Conservation (phyloP, 148 eudicot genomes). For the Heliamphora exappendiculata region DNA sequence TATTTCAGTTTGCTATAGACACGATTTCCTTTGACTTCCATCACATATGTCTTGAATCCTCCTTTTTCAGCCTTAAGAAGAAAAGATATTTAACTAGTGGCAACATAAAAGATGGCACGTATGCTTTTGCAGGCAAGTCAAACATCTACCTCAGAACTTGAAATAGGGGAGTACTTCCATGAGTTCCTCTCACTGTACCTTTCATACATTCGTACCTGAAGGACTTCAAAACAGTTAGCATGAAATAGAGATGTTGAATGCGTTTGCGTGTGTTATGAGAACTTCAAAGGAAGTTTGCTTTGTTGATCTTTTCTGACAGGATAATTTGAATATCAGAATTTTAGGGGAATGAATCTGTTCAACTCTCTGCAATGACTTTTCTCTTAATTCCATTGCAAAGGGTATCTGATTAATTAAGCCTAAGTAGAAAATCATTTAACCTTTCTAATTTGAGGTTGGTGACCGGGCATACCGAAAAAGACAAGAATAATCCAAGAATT, state of each 20-base stretch:
- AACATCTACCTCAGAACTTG: constrained; percentile 71
- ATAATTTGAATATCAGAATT: not conserved
- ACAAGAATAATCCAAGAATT: too few relatives aligned
- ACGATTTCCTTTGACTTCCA: constrained; percentile 90
- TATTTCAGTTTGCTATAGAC: constrained; percentile 94
- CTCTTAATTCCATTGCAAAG: not conserved
- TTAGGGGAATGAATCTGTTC: not conserved
- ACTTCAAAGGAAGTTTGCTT: not conserved
- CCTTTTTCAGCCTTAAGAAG: constrained; percentile 71
- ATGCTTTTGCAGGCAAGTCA: constrained; percentile 5
- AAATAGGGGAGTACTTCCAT: constrained; percentile 69
- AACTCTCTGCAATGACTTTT: not conserved
- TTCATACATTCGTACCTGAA: constrained; percentile 91
- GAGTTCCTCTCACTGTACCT: constrained; percentile 81
- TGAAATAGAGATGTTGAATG: not conserved
- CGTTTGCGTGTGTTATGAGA: not conserved
- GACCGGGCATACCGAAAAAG: too few relatives aligned
- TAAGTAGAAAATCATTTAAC: not conserved
- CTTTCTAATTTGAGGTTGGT: not conserved
- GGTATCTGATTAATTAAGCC: not conserved
- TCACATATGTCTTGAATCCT: constrained; percentile 82
- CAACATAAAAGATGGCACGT: constrained; percentile 6
- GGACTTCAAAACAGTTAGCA: constrained; percentile 9
- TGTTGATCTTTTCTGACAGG: not conserved
- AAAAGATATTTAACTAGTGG: constrained; percentile 17